Evolutionary conservation across 345 rosid species (phyloP), one percentile per base, ranked within the genome.

Genomic region (Boechera retrofracta): DNA sequence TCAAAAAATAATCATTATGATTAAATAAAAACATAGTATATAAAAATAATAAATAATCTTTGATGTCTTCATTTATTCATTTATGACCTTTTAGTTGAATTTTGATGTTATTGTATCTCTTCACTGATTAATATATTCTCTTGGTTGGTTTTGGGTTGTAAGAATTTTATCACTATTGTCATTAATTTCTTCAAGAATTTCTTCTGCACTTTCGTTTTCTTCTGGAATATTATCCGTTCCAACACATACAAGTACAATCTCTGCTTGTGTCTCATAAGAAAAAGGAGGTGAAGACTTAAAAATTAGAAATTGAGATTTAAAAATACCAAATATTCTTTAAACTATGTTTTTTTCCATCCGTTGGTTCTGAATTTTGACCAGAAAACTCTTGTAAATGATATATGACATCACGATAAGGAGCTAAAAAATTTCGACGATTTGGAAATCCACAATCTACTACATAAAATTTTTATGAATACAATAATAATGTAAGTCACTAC

Each of bases 361-460:
- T 1, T 5, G 18, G 39, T 4, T 12, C 1, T 4, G 61, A 56
- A 29, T 31, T 31, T 31, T n/a, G 64, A 33, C 28, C 42, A 33
- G 7, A 58, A 33, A 15, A 33, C 3, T 58, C 64, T 58, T 58
- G 15, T 35, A 58, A 11, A 58, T 58, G 44, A 58, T 58, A 58
- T 33, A 1, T 8, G 13, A 58, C 44, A 15, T 28, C 44, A 58
- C 44, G 44, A 58, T 58, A 58, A 7, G 28, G 42, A 33, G 64
- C 44, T 58, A 58, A 7, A 32, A 58, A 33, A 3, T 58, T 58
- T 15, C 0, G 13, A 35, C 42, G 64, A 16, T 58, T 58, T 35
- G 13, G 12, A n/a, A 32, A 58, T 35, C 64, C 44, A 58, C 64
- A 58, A n/a, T 58, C 44, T 7, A 35, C 28, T 58, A 58, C 13